Base-by-base conservation (phyloP, 1,284 basidiomycete species). In the Pseudozyma sp. region DNA sequence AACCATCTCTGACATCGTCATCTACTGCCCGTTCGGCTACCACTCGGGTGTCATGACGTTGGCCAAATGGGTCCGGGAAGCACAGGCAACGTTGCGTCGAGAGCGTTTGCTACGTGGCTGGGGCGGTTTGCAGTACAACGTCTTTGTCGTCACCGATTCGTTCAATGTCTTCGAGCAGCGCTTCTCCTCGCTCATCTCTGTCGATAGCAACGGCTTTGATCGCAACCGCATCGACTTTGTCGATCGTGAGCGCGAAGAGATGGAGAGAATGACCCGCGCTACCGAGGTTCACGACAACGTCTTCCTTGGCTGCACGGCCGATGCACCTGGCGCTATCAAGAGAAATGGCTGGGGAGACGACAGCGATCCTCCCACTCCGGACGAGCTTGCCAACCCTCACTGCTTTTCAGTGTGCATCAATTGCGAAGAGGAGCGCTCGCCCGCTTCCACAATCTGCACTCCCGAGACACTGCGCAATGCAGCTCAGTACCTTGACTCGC, bases 341-440 rank as follows among this genome's bases (percentile, higher is more conserved):
- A 58, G 39, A 11, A 16, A 21, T 11, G 55, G 40, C 18, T 56
- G 51, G 19, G 49, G 55, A 0, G 67, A 62, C 13, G 65, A 67
- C 51, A 67, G 72, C 45, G 68, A 64, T n/a, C 70, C 68, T 16
- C 38, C 61, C 52, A 60, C 69, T 16, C 66, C 63, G 10, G 61
- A 65, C 42, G 71, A 67, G 35, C 53, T 62, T n/a, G 92, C 91
- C 79, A 89, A 91, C 74, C 91, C 92, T 0, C 84, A 84, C 42
- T 91, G 91, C 42, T 94, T 90, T 79, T 90, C 93, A 76, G 89
- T 95, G 43, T 94, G 93, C 85, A 89, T 95, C 69, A 93, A 94
- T 84, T 93, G 92, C 81, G 91, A 92, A 79, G 93, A 95, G 31
- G 45, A 52, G 12, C 45, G 51, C 18, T 36, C 72, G 86, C 89